Percentiles rank a stretch among this genome's conserved stretches.
phyloP scores from a whole-genome alignment of 768 basidiomycete genomes.

The Suillus subalutaceus region DNA sequence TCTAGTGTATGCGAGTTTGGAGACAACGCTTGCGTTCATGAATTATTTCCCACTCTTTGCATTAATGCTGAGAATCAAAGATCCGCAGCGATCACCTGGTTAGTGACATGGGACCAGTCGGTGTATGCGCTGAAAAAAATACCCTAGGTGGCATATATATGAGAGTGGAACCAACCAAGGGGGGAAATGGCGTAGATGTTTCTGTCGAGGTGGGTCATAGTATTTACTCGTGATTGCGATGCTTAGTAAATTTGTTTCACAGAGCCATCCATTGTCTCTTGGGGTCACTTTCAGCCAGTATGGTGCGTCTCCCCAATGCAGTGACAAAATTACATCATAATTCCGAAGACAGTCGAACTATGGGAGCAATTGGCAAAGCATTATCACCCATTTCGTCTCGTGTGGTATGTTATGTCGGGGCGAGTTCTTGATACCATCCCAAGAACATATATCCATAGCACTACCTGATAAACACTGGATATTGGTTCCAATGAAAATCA shows the following conservation, averaged over 20 bases:
- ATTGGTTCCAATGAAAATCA: no score
- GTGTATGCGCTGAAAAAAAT: slow-evolving; percentile 9
- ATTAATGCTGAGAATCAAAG: slow-evolving; percentile 80
- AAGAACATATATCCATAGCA: slow-evolving; percentile 15
- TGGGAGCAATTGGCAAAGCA: slow-evolving; percentile 53
- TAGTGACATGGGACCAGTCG: slow-evolving; percentile 8
- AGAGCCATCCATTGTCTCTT: slow-evolving; percentile 59
- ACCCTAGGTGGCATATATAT: slow-evolving; percentile 32
- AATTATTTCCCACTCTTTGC: slow-evolving; percentile 94
- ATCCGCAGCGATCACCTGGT: slow-evolving; percentile 85
- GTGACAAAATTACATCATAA: neutral
- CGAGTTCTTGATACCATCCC: slow-evolving; percentile 54
- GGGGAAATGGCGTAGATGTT: slow-evolving; percentile 13
- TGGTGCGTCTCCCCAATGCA: slow-evolving; percentile 31
- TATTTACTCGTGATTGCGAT: neutral
- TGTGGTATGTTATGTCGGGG: slow-evolving; percentile 51
- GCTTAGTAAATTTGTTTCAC: slow-evolving; percentile 10
- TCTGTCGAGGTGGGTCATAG: neutral
- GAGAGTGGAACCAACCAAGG: slow-evolving; percentile 27
- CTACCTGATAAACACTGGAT: slow-evolving; percentile 6
- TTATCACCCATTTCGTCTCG: slow-evolving; percentile 60
- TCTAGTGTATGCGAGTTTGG: slow-evolving; percentile 59
- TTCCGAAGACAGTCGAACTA: slow-evolving; percentile 42
- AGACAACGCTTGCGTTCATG: slow-evolving; percentile 74
- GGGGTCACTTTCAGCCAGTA: slow-evolving; percentile 61